Percentiles rank a stretch among this genome's conserved stretches.
phyloP scores from a whole-genome alignment of 768 basidiomycete species.

The Kwoniella newhampshirensis region DNA sequence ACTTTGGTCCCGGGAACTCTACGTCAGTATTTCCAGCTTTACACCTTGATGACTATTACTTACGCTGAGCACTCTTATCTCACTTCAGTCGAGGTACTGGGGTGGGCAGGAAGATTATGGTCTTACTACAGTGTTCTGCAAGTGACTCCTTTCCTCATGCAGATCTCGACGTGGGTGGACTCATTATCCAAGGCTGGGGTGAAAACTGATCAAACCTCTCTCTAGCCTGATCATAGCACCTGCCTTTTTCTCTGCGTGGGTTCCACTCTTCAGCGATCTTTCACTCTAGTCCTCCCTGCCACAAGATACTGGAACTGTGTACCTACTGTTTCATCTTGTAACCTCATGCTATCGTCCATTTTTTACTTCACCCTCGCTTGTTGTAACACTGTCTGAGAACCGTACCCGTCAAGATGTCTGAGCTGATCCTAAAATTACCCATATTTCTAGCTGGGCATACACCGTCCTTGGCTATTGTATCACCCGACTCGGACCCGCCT shows the following conservation, averaged over 20 bases:
- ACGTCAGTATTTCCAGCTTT: conserved; percentile 19
- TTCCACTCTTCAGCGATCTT: too few species aligned
- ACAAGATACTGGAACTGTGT: too few species aligned
- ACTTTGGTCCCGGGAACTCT: conserved; percentile 36
- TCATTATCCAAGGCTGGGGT: neutral
- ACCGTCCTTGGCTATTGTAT: conserved; percentile 49
- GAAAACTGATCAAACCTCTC: neutral
- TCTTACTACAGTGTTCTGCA: conserved; percentile 25
- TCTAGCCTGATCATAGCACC: conserved; percentile 50
- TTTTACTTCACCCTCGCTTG: too few species aligned
- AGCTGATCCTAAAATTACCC: too few species aligned
- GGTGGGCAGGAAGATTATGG: conserved; percentile 49
- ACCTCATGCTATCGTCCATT: too few species aligned
- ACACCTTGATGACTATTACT: neutral
- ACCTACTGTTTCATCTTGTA: too few species aligned
- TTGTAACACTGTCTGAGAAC: too few species aligned
- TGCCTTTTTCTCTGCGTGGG: conserved; percentile 49
- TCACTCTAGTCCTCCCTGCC: too few species aligned
- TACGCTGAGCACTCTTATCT: neutral
- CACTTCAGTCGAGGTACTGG: conserved; percentile 36
- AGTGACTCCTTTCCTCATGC: conserved; percentile 42
- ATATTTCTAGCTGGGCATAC: conserved; percentile 31
- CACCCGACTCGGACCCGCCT: conserved; percentile 38
- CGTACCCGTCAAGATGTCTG: too few species aligned
- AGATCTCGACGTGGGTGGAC: conserved; percentile 33